These are phyloP conservation scores for Sideroxylon spinosum DNA, from an alignment of 179 eudicot species.

Conservation along the genomic window DNA sequence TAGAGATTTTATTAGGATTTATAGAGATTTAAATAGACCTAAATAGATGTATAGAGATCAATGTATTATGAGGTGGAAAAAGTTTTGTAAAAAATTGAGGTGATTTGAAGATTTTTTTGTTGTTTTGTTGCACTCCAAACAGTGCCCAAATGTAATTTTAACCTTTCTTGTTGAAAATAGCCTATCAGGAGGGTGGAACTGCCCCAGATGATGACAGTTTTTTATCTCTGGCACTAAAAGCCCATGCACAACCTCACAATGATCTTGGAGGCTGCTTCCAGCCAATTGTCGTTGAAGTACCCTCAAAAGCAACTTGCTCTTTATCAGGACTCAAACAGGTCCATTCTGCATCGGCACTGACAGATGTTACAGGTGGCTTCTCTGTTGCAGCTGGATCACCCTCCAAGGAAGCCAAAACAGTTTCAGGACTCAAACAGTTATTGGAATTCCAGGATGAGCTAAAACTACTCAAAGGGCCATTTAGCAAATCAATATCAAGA, in stretches of 20 bases:
- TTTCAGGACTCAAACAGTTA: constrained; percentile 19
- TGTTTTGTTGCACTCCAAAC: too few relatives aligned
- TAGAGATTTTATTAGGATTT: too few relatives aligned
- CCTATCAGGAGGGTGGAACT: constrained; percentile 57
- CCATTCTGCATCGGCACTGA: constrained; percentile 10
- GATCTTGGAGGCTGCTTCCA: constrained; percentile 18
- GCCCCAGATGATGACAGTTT: constrained; percentile 16
- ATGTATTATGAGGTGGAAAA: too few relatives aligned
- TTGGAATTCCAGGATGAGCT: constrained; percentile 18
- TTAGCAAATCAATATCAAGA: constrained; percentile 12
- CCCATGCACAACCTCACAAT: constrained; percentile 12
- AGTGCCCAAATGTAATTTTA: background rate
- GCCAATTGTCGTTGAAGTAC: constrained; percentile 14
- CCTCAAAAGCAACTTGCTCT: constrained; percentile 11
- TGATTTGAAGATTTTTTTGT: too few relatives aligned
- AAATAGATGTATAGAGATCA: too few relatives aligned
- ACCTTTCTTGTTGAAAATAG: constrained; percentile 78
- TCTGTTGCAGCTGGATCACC: constrained; percentile 20
- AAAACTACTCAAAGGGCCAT: constrained; percentile 11
- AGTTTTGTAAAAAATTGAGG: too few relatives aligned
- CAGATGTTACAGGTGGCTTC: constrained; percentile 10
- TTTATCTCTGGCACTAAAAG: constrained; percentile 22
- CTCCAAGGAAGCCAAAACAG: constrained; percentile 19
- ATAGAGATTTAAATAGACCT: too few relatives aligned
- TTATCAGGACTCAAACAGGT: constrained; percentile 15